Evolutionary conservation across 208 protist genomes (phyloP).

Genomic region (Novymonas esmeraldas): DNA sequence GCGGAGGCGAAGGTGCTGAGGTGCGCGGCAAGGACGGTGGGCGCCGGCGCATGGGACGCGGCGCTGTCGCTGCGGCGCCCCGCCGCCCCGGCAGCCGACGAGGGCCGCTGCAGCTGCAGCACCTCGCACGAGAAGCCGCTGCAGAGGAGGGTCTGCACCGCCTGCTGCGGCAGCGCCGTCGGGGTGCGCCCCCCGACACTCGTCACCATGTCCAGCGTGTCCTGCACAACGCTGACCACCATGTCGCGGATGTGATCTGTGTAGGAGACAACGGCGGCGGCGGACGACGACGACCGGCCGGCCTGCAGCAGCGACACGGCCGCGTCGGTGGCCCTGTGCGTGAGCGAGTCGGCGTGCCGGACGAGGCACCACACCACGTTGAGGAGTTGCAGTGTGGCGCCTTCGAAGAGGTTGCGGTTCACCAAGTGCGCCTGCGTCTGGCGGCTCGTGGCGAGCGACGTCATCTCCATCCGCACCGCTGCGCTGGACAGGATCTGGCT

Average conservation of each 20-base stretch:
- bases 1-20: conserved; percentile 6
- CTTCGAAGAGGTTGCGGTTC: conserved; percentile 63
- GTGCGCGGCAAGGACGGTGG: neutral
- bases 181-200: conserved; percentile 2
- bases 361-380: conserved; percentile 59
- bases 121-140: conserved; percentile 58
- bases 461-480: conserved; percentile 14
- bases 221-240: conserved; percentile 56
- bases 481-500: neutral
- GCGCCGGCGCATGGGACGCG: neutral
- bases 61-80: too few relatives aligned
- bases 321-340: conserved; percentile 54
- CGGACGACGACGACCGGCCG: neutral
- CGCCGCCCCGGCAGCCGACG: conserved; percentile 7
- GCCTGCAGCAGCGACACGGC: conserved; percentile 21
- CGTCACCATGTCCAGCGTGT: conserved; percentile 41
- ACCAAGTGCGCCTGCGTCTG: conserved; percentile 52
- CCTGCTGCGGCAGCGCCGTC: conserved; percentile 27
- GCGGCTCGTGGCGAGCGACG: conserved; percentile 19
- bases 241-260: conserved; percentile 64
- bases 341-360: conserved; percentile 64
- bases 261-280: conserved; percentile 37
- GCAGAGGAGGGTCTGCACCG: conserved; percentile 48
- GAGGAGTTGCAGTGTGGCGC: conserved; percentile 64
- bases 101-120: conserved; percentile 34